phyloP scores from a whole-genome alignment of 768 basidiomycete genomes.

The Tylopilus sp. region DNA sequence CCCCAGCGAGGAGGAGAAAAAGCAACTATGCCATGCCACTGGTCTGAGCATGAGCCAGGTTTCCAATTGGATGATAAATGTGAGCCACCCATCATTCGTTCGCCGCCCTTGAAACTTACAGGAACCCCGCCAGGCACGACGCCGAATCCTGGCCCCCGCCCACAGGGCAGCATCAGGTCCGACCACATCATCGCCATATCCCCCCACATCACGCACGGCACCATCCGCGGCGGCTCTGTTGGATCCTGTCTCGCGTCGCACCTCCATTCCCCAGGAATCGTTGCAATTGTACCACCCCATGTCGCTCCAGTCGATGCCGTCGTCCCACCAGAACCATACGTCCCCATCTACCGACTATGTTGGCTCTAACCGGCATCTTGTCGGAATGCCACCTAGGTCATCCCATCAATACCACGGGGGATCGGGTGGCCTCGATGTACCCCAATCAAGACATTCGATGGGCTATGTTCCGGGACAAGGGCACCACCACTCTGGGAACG shows the following conservation, averaged over 20 bases:
- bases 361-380: constrained; percentile 43
- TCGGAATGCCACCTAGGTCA: constrained; percentile 39
- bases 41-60: constrained; percentile 88
- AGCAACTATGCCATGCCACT: constrained; percentile 81
- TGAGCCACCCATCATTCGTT: constrained; percentile 29
- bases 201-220: constrained; percentile 37
- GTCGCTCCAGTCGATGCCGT: constrained; percentile 57
- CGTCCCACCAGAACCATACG: constrained; percentile 32
- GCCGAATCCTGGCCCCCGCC: constrained; percentile 80
- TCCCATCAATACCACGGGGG: constrained; percentile 29
- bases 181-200: constrained; percentile 75
- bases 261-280: constrained; percentile 66
- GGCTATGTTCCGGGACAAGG: constrained; percentile 37
- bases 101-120: constrained; percentile 10
- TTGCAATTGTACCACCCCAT: constrained; percentile 78
- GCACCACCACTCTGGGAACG: constrained; percentile 41
- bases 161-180: constrained; percentile 73
- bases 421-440: constrained; percentile 21
- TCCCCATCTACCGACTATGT: constrained; percentile 38
- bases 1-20: constrained; percentile 88
- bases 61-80: constrained; percentile 94
- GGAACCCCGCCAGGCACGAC: constrained; percentile 54
- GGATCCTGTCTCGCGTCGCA: constrained; percentile 48
- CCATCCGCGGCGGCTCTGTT: constrained; percentile 25
- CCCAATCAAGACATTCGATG: constrained; percentile 38